A percentile compares a stretch with the other conserved stretches of the same genome.
Conservation (phyloP, 2,329 filamentous ascomycete species). For the Colletotrichum simmondsii region DNA sequence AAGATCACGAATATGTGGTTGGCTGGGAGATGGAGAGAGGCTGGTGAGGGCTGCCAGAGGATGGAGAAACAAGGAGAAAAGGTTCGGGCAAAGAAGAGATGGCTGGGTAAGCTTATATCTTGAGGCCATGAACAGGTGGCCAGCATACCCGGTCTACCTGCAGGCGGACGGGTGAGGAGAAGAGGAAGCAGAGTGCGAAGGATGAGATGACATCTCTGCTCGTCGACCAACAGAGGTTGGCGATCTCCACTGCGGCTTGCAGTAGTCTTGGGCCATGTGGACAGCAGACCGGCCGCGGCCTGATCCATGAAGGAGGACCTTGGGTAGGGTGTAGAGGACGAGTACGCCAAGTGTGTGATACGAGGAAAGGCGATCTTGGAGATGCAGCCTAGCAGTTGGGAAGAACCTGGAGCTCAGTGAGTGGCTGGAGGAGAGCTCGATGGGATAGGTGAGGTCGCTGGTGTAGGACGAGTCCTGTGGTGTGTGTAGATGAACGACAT, state of each 20-base stretch:
- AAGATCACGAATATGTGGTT: conserved; percentile 26
- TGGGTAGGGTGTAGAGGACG: conserved; percentile 4
- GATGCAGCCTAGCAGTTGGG: conserved; percentile 14
- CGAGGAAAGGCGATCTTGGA: conserved; percentile 27
- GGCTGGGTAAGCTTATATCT: conserved; percentile 34
- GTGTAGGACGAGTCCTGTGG: neutral
- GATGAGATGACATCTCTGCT: conserved; percentile 31
- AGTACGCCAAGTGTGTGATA: conserved; percentile 35
- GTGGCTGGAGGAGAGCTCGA: conserved; percentile 6
- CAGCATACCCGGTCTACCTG: neutral
- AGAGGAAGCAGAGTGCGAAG: conserved; percentile 4
- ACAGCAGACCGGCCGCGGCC: conserved; percentile 7
- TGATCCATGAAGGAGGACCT: neutral
- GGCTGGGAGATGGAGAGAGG: conserved; percentile 27
- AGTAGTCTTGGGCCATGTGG: conserved; percentile 29
- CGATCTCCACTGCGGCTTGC: conserved; percentile 32
- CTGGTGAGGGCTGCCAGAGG: conserved; percentile 25
- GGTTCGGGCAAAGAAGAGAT: conserved; percentile 13
- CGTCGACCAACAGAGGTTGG: conserved; percentile 17
- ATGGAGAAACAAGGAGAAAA: conserved; percentile 2
- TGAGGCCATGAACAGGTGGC: neutral
- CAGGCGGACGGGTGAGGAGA: neutral
- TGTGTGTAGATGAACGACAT: conserved; percentile 7
- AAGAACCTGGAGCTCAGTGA: neutral
- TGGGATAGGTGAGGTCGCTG: neutral